Evolutionary conservation across 805 yeast species (phyloP).

Genomic region (Teunomyces barrocoloradensis): DNA sequence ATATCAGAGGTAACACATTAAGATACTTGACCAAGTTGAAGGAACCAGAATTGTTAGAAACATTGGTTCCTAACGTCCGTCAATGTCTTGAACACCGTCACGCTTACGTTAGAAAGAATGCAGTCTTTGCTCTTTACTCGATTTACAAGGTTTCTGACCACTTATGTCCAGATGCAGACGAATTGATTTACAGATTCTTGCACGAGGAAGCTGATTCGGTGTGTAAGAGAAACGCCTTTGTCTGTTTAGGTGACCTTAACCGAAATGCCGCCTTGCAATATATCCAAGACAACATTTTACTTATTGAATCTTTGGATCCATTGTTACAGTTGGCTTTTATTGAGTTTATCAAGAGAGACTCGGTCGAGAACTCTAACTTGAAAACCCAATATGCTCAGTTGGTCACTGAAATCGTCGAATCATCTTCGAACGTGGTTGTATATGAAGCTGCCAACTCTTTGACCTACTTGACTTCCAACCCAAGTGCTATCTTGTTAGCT

Average conservation of each 20-base stretch:
- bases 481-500: slow-evolving; percentile 68
- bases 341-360: slow-evolving; percentile 87
- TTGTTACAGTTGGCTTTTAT: slow-evolving; percentile 84
- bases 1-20: slow-evolving; percentile 90
- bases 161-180: slow-evolving; percentile 94
- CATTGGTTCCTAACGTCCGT: slow-evolving; percentile 89
- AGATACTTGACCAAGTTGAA: slow-evolving; percentile 86
- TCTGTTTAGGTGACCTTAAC: slow-evolving; percentile 77
- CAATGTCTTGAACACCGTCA: slow-evolving; percentile 93
- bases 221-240: slow-evolving; percentile 93
- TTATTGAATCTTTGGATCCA: slow-evolving; percentile 70
- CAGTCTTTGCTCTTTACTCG: slow-evolving; percentile 84
- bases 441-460: slow-evolving; percentile 91
- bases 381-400: slow-evolving; percentile 70
- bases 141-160: slow-evolving; percentile 81
- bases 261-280: slow-evolving; percentile 82
- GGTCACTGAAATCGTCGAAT: slow-evolving; percentile 69
- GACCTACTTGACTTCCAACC: slow-evolving; percentile 56
- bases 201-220: slow-evolving; percentile 86
- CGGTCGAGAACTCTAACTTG: slow-evolving; percentile 59
- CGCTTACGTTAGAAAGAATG: slow-evolving; percentile 96
- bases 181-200: slow-evolving; percentile 69
- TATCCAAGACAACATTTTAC: slow-evolving; percentile 65
- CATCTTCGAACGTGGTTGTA: slow-evolving; percentile 67
- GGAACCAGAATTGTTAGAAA: slow-evolving; percentile 93